phyloP scores from a whole-genome alignment of 1,284 basidiomycete genomes.

The Paramarasmius palmivorus region DNA sequence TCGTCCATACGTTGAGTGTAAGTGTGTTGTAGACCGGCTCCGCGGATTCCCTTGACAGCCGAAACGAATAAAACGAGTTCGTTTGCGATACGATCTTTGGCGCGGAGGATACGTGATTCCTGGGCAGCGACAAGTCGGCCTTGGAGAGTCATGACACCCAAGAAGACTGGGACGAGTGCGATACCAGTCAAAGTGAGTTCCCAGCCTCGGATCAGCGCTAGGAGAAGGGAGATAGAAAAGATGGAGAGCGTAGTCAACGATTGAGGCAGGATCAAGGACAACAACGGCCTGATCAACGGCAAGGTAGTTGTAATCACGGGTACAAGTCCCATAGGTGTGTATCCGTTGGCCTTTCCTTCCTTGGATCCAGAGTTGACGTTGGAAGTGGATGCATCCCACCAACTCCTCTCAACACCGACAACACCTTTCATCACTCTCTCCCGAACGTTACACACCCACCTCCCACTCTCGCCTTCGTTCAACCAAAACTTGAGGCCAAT shows the following conservation, averaged over 20 bases:
- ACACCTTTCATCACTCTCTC: slow-evolving; percentile 58
- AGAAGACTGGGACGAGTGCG: slow-evolving; percentile 86
- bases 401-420: slow-evolving; percentile 85
- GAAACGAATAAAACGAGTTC: slow-evolving; percentile 66
- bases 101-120: slow-evolving; percentile 48
- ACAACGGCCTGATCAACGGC: slow-evolving; percentile 76
- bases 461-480: slow-evolving; percentile 74
- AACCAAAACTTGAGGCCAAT: slow-evolving; percentile 75
- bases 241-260: slow-evolving; percentile 49
- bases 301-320: slow-evolving; percentile 74
- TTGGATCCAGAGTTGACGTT: no score
- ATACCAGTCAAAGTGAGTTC: slow-evolving; percentile 91
- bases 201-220: slow-evolving; percentile 91
- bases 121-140: slow-evolving; percentile 67
- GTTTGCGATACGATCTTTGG: slow-evolving; percentile 55
- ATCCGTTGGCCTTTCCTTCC: slow-evolving; percentile 56
- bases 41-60: slow-evolving; percentile 85
- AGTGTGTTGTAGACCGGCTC: slow-evolving; percentile 84
- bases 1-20: slow-evolving; percentile 73
- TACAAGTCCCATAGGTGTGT: slow-evolving; percentile 24
- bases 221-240: slow-evolving; percentile 81
- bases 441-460: slow-evolving; percentile 79
- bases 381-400: slow-evolving; percentile 85
- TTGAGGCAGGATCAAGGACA: slow-evolving; percentile 34
- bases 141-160: slow-evolving; percentile 72